Evolutionary conservation across 2,329 filamentous ascomycete species (phyloP).

Genomic region (Cephalotrichum gorgonifer): DNA sequence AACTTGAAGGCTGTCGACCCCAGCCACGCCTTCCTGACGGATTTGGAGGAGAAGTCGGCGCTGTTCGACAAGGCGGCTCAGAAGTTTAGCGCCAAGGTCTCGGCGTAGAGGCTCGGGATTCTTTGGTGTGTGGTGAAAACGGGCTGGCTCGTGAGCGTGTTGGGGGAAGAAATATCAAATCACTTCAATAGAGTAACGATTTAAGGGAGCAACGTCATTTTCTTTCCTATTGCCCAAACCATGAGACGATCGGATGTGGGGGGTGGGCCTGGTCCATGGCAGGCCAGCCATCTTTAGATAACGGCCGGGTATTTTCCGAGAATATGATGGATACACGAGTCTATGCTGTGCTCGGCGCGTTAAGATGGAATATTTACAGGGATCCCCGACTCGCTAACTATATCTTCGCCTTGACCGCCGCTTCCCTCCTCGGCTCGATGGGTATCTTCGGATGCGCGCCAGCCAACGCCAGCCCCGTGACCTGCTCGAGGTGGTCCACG

Average conservation of each 20-base stretch:
- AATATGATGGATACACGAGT: not conserved
- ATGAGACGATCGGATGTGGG: too few relatives aligned
- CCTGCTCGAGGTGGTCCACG: constrained; percentile 66
- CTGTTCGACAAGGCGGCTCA: constrained; percentile 76
- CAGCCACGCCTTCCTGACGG: constrained; percentile 59
- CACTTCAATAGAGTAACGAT: not conserved
- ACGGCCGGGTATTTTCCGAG: too few relatives aligned
- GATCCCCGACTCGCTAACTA: too few relatives aligned
- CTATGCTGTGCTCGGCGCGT: too few relatives aligned
- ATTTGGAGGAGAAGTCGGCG: constrained; percentile 76
- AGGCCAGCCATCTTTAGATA: too few relatives aligned
- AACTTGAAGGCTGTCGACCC: constrained; percentile 48
- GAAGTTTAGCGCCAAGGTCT: constrained; percentile 81
- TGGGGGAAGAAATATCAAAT: not conserved
- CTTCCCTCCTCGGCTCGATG: not conserved
- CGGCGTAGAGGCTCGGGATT: constrained; percentile 23
- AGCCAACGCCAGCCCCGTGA: constrained; percentile 58
- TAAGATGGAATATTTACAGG: too few relatives aligned
- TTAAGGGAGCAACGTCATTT: constrained; percentile 6
- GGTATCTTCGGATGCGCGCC: constrained; percentile 34
- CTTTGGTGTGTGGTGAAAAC: not conserved
- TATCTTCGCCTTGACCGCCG: constrained; percentile 31
- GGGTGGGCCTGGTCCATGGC: too few relatives aligned
- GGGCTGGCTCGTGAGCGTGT: not conserved
- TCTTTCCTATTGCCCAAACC: too few relatives aligned